Percentiles rank a stretch among this genome's conserved stretches.
Conservation (phyloP, 352 stramenopile species). For the Globisporangium splendens region DNA sequence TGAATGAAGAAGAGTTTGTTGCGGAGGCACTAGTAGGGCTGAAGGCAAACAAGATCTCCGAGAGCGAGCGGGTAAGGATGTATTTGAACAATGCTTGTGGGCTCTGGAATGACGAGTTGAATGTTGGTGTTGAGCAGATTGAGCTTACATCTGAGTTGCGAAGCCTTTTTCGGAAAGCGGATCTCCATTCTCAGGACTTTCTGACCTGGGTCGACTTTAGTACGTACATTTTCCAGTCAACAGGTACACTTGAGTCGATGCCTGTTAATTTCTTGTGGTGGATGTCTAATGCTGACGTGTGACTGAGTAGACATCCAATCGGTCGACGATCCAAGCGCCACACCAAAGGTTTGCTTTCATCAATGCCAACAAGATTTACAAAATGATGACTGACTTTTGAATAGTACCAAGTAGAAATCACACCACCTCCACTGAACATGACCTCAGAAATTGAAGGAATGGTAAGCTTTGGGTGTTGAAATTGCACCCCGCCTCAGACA, state of each 20-base stretch:
- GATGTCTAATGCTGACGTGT: not conserved
- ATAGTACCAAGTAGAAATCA: constrained; percentile 29
- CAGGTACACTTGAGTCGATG: constrained; percentile 19
- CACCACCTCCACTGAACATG: constrained; percentile 25
- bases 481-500: not conserved
- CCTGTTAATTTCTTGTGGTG: not conserved
- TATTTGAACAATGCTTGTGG: not conserved
- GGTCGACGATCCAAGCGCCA: constrained; percentile 7
- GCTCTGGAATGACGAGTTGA: too few relatives aligned
- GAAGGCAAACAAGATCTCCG: constrained; percentile 13
- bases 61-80: constrained; percentile 23
- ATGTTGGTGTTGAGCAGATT: constrained; percentile 19
- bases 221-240: constrained; percentile 34
- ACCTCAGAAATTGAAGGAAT: constrained; percentile 41
- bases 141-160: constrained; percentile 29
- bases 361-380: not conserved
- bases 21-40: constrained; percentile 28
- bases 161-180: constrained; percentile 35
- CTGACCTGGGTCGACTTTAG: constrained; percentile 50
- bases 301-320: not conserved
- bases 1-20: constrained; percentile 47
- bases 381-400: not conserved
- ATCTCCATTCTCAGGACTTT: constrained; percentile 24
- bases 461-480: constrained; percentile 16
- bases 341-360: constrained; percentile 1